Conservation (phyloP, 2,329 filamentous ascomycete genomes). For the Ascochyta pisi region DNA sequence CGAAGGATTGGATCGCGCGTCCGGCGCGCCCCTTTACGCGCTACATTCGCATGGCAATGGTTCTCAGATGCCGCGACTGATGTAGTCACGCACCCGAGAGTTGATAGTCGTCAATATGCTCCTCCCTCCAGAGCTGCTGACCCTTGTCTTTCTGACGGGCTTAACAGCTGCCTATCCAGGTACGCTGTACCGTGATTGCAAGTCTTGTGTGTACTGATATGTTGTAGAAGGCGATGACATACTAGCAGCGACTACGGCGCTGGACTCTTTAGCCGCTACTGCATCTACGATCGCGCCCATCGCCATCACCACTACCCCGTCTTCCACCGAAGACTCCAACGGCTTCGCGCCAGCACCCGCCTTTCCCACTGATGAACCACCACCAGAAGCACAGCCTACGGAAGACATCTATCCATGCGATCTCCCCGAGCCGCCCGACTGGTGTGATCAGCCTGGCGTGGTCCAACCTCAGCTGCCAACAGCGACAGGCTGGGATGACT, state of each 20-base stretch:
- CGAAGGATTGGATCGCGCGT: not conserved
- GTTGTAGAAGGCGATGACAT: not conserved
- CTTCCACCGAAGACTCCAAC: not conserved
- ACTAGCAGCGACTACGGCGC: not conserved
- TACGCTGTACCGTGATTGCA: not conserved
- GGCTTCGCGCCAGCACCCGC: constrained; percentile 1
- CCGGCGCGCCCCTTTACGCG: not conserved
- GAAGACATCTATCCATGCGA: constrained; percentile 9
- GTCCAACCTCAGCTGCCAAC: constrained; percentile 13
- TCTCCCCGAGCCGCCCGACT: constrained; percentile 7
- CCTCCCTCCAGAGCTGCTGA: constrained; percentile 7
- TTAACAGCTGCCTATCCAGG: constrained; percentile 3
- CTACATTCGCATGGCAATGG: not conserved
- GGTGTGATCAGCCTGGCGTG: constrained; percentile 4
- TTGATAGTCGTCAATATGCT: constrained; percentile 2
- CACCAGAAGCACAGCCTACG: not conserved
- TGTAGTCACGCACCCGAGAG: not conserved
- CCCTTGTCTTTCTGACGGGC: constrained; percentile 5
- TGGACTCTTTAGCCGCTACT: not conserved
- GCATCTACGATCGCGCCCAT: not conserved
- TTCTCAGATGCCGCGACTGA: not conserved
- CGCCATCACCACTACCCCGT: not conserved
- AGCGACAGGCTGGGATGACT: constrained; percentile 25
- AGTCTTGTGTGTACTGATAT: not conserved
- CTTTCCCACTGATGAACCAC: not conserved